phyloP scores from a whole-genome alignment of 176 grass and related monocot genomes.

The Lolium perenne region DNA sequence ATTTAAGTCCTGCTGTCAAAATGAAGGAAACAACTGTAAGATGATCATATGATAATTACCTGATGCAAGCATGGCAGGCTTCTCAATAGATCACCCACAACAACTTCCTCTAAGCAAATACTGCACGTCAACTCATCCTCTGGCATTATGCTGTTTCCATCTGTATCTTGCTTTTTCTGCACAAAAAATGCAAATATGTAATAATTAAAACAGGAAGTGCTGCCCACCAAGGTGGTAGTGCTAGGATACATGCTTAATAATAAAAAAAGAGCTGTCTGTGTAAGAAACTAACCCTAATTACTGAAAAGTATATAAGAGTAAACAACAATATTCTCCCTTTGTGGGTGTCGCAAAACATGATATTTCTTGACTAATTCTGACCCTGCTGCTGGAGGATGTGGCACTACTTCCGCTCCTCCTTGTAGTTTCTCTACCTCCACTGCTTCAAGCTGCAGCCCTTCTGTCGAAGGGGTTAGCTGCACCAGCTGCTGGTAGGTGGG shows the following conservation, averaged over 20 bases:
- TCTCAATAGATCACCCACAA: conserved; percentile 74
- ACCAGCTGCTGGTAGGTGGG: too few relatives aligned
- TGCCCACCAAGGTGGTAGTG: background rate
- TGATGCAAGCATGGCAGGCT: conserved; percentile 96
- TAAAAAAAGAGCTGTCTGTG: background rate
- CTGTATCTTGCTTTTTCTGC: conserved; percentile 69
- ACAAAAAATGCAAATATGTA: conserved; percentile 31
- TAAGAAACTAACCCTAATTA: too few relatives aligned
- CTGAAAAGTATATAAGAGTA: too few relatives aligned
- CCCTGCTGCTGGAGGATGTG: too few relatives aligned
- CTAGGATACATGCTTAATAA: background rate
- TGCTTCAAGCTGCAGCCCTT: too few relatives aligned
- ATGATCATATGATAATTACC: conserved; percentile 51
- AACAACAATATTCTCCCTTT: too few relatives aligned
- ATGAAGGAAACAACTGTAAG: conserved; percentile 38
- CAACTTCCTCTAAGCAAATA: conserved; percentile 96
- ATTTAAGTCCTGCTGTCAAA: background rate
- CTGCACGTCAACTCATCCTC: conserved; percentile 94
- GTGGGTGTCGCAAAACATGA: too few relatives aligned
- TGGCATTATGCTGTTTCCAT: conserved; percentile 54
- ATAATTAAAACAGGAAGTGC: conserved; percentile 27
- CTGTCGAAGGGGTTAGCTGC: too few relatives aligned
- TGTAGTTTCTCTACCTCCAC: too few relatives aligned
- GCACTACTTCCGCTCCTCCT: too few relatives aligned
- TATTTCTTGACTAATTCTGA: too few relatives aligned